Conservation (phyloP, 225 moss, liverwort and hornwort genomes). For the Sphagnum tenellum region DNA sequence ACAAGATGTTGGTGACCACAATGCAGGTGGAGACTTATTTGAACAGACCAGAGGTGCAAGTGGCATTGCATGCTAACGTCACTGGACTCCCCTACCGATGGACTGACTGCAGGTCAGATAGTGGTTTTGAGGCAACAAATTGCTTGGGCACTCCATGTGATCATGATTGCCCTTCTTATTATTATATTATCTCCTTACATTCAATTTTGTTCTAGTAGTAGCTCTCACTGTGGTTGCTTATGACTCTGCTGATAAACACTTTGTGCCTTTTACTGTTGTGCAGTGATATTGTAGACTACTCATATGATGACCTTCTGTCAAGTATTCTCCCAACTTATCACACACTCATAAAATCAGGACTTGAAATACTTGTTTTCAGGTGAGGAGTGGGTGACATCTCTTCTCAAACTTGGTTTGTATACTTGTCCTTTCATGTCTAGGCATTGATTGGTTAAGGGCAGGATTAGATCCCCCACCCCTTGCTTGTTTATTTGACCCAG, state of each 20-base stretch:
- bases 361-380: constrained; percentile 82
- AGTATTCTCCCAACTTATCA: constrained; percentile 67
- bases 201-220: no score
- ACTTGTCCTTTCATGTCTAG: no score
- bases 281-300: constrained; percentile 64
- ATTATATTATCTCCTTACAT: no score
- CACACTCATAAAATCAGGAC: constrained; percentile 54
- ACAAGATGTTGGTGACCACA: neutral
- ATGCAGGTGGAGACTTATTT: constrained; percentile 74
- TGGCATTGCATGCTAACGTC: constrained; percentile 68
- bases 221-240: neutral
- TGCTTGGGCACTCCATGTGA: no score
- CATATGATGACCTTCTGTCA: constrained; percentile 55
- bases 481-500: neutral
- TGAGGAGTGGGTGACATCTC: constrained; percentile 4
- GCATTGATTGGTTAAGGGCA: no score
- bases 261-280: neutral
- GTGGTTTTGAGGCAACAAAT: no score
- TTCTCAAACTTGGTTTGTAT: no score
- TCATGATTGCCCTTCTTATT: no score
- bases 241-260: neutral
- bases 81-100: constrained; percentile 62
- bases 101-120: constrained; percentile 68
- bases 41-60: constrained; percentile 75
- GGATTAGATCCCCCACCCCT: no score